Evolutionary conservation across 352 stramenopile species (phyloP).

Genomic region (Blastocystis sp.): DNA sequence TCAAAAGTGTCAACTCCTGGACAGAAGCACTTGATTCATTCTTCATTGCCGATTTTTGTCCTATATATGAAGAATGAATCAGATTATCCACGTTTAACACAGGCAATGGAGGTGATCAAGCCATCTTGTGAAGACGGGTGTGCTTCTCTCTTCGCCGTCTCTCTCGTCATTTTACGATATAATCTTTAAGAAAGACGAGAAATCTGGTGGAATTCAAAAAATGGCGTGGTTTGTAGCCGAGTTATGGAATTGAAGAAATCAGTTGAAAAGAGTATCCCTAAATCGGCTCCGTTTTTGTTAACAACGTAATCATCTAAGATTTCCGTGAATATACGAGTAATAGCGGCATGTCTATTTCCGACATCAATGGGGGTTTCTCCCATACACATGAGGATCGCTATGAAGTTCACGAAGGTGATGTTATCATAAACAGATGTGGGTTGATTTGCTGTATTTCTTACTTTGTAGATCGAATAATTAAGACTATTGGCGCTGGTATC

Average conservation of each 20-base stretch:
- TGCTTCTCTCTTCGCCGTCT: neutral
- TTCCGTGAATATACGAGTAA: neutral
- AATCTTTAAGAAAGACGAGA: too few relatives aligned
- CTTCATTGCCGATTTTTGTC: neutral
- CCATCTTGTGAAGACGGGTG: neutral
- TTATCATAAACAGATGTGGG: slow-evolving; percentile 55
- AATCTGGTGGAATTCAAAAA: too few relatives aligned
- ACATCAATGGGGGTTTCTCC: slow-evolving; percentile 13
- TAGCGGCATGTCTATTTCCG: slow-evolving; percentile 18
- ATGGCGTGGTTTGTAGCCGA: too few relatives aligned
- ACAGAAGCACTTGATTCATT: neutral
- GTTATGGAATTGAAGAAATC: neutral
- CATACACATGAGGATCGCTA: slow-evolving; percentile 52
- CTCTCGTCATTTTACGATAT: neutral
- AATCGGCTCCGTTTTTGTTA: neutral
- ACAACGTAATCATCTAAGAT: neutral
- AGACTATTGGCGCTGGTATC: slow-evolving; percentile 55
- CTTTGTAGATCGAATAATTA: slow-evolving; percentile 28
- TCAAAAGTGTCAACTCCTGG: neutral
- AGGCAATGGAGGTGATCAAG: neutral
- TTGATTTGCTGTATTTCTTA: neutral
- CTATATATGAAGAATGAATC: neutral
- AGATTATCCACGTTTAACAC: neutral
- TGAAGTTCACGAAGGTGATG: slow-evolving; percentile 55
- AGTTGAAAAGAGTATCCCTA: neutral